Conservation (phyloP, 352 stramenopile species). For the Phytophthora podocarpi region DNA sequence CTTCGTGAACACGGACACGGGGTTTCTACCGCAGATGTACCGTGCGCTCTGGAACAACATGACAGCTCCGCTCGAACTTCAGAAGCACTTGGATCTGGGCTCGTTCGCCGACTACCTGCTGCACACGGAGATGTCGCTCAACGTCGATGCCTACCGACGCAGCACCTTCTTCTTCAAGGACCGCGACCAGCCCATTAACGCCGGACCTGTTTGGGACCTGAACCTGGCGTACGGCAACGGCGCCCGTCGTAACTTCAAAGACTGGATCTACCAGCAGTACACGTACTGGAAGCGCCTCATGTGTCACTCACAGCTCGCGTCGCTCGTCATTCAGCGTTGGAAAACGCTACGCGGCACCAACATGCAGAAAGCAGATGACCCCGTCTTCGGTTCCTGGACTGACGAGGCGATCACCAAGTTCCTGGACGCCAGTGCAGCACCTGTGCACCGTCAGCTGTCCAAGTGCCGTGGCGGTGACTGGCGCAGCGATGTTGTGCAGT, state of each 20-base stretch:
- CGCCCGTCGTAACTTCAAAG: slow-evolving; percentile 51
- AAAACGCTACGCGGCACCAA: slow-evolving; percentile 54
- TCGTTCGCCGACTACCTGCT: slow-evolving; percentile 80
- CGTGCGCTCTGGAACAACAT: slow-evolving; percentile 81
- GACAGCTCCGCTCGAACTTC: slow-evolving; percentile 58
- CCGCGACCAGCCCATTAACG: slow-evolving; percentile 73
- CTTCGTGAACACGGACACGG: slow-evolving; percentile 65
- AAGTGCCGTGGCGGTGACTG: slow-evolving; percentile 61
- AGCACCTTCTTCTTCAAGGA: slow-evolving; percentile 86
- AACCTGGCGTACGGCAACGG: slow-evolving; percentile 83
- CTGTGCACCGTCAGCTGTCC: slow-evolving; percentile 51
- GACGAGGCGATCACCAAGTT: slow-evolving; percentile 58
- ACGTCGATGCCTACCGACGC: slow-evolving; percentile 79
- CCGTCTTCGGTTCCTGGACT: slow-evolving; percentile 48
- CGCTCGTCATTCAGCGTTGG: slow-evolving; percentile 78
- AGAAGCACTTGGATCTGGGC: slow-evolving; percentile 68
- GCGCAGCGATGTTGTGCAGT: slow-evolving; percentile 57
- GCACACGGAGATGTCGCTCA: slow-evolving; percentile 85
- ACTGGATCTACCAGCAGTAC: slow-evolving; percentile 81
- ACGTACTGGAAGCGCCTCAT: slow-evolving; percentile 83
- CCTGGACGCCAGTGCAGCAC: slow-evolving; percentile 50
- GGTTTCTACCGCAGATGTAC: slow-evolving; percentile 71
- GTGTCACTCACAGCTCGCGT: slow-evolving; percentile 80
- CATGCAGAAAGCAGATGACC: slow-evolving; percentile 7
- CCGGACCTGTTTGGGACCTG: slow-evolving; percentile 78